phyloP scores from a whole-genome alignment of 2,329 filamentous ascomycete species.

The Aphanoascus verrucosus region DNA sequence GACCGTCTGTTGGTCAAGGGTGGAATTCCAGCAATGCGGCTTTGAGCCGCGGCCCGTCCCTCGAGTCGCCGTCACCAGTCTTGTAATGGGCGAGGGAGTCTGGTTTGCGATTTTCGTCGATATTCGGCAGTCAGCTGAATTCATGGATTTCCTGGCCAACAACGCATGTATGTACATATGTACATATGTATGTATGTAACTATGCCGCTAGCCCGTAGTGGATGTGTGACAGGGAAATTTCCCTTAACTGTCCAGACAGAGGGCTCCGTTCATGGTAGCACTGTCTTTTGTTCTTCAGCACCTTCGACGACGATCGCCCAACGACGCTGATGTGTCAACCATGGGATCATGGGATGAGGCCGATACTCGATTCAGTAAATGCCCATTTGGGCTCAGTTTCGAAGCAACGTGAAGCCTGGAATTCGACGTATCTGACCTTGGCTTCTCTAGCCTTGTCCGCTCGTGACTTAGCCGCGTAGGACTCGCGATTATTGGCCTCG shows the following conservation, averaged over 20 bases:
- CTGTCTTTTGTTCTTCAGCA: background rate
- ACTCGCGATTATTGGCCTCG: background rate
- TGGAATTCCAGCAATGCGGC: background rate
- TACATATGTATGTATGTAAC: too few relatives aligned
- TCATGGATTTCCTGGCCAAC: too few relatives aligned
- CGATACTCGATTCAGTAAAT: background rate
- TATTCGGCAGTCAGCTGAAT: too few relatives aligned
- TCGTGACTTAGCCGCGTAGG: background rate
- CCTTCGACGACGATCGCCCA: background rate
- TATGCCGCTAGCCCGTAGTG: too few relatives aligned
- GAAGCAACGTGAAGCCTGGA: background rate
- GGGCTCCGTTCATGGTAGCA: too few relatives aligned
- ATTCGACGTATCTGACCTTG: background rate
- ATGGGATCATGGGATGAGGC: background rate
- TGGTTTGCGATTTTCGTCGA: too few relatives aligned
- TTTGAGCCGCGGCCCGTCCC: background rate
- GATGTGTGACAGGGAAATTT: too few relatives aligned
- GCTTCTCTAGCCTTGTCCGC: background rate
- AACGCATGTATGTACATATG: too few relatives aligned
- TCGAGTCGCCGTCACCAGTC: too few relatives aligned
- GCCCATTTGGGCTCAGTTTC: background rate
- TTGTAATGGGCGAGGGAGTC: background rate
- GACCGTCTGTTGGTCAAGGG: background rate
- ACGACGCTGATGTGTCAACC: background rate
- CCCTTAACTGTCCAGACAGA: too few relatives aligned